A percentile compares a stretch with the other conserved stretches of the same genome.
Conservation (phyloP, 352 stramenopile species). For the Globisporangium megalacanthum region DNA sequence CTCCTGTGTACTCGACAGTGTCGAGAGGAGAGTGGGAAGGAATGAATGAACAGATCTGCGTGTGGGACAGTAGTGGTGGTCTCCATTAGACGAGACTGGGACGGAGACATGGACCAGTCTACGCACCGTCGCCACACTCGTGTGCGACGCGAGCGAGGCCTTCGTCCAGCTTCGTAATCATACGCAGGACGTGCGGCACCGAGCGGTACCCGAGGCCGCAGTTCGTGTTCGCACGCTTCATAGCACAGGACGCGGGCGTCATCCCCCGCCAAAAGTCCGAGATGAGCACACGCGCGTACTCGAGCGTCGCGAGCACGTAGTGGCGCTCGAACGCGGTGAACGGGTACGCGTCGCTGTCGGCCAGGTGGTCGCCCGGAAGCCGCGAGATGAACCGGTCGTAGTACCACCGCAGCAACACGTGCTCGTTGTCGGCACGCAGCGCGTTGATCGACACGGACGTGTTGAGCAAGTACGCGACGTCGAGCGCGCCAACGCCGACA, state of each 20-base stretch:
- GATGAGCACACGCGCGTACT: conserved; percentile 61
- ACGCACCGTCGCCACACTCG: conserved; percentile 20
- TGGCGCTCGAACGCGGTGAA: conserved; percentile 51
- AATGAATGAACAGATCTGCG: no score
- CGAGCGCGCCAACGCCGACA: conserved; percentile 47
- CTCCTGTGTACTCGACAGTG: not conserved
- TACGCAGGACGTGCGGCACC: conserved; percentile 49
- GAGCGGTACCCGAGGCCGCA: conserved; percentile 71
- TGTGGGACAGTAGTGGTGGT: not conserved
- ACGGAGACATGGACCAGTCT: no score
- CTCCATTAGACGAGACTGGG: not conserved
- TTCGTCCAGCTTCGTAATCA: conserved; percentile 42
- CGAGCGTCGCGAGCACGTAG: conserved; percentile 50
- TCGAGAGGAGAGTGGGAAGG: no score
- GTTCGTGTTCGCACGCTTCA: conserved; percentile 44
- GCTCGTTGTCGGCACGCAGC: conserved; percentile 20
- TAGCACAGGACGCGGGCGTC: conserved; percentile 36
- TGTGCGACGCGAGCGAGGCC: conserved; percentile 26
- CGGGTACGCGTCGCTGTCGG: conserved; percentile 21
- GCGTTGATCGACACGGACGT: conserved; percentile 58
- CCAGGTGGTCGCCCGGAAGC: not conserved
- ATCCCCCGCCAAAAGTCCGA: conserved; percentile 55
- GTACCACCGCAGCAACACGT: conserved; percentile 46
- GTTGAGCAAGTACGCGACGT: conserved; percentile 67
- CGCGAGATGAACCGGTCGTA: conserved; percentile 30